These are phyloP conservation scores for Mycena chlorophos DNA, from an alignment of 768 basidiomycete species.

Conservation along the genomic window DNA sequence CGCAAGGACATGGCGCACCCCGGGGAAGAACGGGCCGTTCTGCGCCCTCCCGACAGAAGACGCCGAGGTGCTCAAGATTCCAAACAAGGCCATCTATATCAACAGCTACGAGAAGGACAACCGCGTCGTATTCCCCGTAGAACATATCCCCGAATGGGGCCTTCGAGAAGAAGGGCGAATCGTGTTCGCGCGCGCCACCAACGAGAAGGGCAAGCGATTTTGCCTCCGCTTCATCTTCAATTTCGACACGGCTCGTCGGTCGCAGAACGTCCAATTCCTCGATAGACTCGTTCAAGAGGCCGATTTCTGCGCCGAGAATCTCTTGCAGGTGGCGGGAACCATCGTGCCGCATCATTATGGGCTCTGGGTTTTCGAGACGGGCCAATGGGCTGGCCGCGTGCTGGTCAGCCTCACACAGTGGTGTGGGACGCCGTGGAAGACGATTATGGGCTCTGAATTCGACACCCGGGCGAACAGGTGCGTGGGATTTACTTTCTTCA, in stretches of 20 bases:
- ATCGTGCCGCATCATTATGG: constrained; percentile 3
- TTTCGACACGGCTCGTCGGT: background rate
- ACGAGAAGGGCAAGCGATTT: background rate
- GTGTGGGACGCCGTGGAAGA: constrained; percentile 2
- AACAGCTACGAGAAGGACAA: no score
- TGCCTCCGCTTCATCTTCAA: constrained; percentile 3
- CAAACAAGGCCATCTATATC: no score
- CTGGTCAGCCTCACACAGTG: constrained; percentile 8
- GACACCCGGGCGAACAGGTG: constrained; percentile 9
- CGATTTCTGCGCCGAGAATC: background rate
- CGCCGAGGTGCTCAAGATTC: no score
- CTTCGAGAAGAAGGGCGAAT: background rate
- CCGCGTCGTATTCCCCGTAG: no score
- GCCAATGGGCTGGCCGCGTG: constrained; percentile 8
- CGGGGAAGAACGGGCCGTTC: no score
- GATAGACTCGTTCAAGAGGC: constrained; percentile 1
- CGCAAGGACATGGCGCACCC: no score
- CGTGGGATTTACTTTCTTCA: background rate
- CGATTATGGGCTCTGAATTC: background rate
- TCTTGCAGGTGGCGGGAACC: background rate
- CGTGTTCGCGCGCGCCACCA: background rate
- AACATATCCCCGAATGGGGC: no score
- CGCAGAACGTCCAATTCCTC: background rate
- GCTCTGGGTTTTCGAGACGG: constrained; percentile 8
- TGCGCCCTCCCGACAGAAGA: no score